phyloP scores from a whole-genome alignment of 139 green algal genomes.

The Haematococcus sp. region DNA sequence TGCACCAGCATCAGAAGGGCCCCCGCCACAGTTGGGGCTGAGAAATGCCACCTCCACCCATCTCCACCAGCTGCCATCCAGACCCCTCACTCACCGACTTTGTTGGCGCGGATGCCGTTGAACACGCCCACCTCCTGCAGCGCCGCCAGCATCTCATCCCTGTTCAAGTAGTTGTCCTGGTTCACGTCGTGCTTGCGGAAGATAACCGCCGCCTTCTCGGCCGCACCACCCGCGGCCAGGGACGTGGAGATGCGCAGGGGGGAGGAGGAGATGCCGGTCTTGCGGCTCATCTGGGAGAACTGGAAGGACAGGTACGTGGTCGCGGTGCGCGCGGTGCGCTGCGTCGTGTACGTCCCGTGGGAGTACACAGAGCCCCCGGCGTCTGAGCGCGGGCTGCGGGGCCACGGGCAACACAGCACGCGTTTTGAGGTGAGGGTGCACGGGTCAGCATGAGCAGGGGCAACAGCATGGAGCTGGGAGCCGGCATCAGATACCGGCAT shows the following conservation, averaged over 20 bases:
- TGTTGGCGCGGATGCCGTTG: constrained; percentile 47
- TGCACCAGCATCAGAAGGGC: no score
- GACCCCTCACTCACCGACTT: constrained; percentile 39
- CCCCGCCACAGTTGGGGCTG: no score
- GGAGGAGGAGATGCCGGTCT: constrained; percentile 32
- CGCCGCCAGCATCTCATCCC: constrained; percentile 54
- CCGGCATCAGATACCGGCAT: no score
- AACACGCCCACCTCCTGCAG: constrained; percentile 56
- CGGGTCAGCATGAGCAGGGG: neutral
- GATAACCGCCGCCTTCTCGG: constrained; percentile 53
- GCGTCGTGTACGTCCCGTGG: constrained; percentile 31
- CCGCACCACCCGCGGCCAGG: constrained; percentile 43
- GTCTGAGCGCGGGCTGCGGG: constrained; percentile 28
- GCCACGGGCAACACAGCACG: constrained; percentile 2
- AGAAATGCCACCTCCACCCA: no score
- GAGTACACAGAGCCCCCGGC: constrained; percentile 31
- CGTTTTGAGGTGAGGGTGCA: neutral
- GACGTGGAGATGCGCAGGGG: constrained; percentile 28
- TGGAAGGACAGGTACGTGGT: constrained; percentile 27
- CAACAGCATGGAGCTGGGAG: no score
- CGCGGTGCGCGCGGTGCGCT: constrained; percentile 17
- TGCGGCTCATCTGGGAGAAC: constrained; percentile 38
- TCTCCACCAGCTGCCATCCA: neutral
- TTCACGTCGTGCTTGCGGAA: constrained; percentile 56
- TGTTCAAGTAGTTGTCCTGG: constrained; percentile 46